phyloP scores from a whole-genome alignment of 2,329 filamentous ascomycete species.

The Nemania abortiva region DNA sequence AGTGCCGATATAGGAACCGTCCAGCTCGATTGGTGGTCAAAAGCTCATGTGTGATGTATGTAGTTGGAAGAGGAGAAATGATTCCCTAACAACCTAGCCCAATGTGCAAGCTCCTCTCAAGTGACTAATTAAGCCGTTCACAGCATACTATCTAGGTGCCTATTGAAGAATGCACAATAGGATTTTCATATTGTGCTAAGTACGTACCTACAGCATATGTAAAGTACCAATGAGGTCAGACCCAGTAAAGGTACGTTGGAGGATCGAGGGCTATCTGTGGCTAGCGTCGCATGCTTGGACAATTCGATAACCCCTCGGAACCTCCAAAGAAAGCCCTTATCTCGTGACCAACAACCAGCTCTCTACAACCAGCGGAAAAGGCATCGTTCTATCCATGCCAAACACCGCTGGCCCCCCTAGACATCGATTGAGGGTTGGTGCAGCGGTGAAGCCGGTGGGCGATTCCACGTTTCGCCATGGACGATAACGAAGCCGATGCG shows the following conservation, averaged over 20 bases:
- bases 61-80: too few relatives aligned
- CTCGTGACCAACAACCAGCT: constrained; percentile 9
- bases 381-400: not conserved
- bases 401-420: not conserved
- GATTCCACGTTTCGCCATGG: constrained; percentile 38
- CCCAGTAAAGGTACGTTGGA: not conserved
- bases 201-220: not conserved
- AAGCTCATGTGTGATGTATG: too few relatives aligned
- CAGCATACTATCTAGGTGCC: not conserved
- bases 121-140: too few relatives aligned
- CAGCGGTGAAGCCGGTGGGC: constrained; percentile 18
- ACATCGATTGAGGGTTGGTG: constrained; percentile 27
- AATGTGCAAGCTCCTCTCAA: too few relatives aligned
- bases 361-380: not conserved
- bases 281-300: constrained; percentile 25
- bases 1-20: not conserved
- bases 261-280: not conserved
- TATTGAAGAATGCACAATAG: not conserved
- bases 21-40: not conserved
- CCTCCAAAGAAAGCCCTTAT: constrained; percentile 5
- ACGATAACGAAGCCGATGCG: constrained; percentile 42
- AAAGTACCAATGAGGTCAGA: constrained; percentile 23
- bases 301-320: constrained; percentile 23
- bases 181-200: not conserved
- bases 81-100: too few relatives aligned